Evolutionary conservation across 2,329 filamentous ascomycete genomes (phyloP), one percentile per base, ranked within the genome.

Genomic region (Aspergillus novofumigatus): DNA sequence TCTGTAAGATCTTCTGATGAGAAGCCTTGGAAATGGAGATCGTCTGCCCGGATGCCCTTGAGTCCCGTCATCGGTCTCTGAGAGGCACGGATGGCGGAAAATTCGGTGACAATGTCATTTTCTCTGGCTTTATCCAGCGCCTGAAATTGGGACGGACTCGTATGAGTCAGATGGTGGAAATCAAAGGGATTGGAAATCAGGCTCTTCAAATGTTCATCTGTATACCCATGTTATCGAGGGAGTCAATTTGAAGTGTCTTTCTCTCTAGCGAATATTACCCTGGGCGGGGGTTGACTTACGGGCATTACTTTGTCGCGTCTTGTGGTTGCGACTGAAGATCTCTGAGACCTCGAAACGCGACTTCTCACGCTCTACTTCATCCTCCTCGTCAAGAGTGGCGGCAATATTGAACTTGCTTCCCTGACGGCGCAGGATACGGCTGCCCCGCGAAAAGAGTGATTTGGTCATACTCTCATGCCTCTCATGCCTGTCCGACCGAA

Each of bases 101-200:
- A 83, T 60, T 82, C 80, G 6, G 77, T 78, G 28, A 78, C 78
- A 21, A 85, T 72, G 29, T 83, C 78, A 56, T 78, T 75, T 55
- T 81, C 77, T 53, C 79, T 77, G 11, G 80, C 75, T 35, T 77
- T 78, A 42, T 83, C 78, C 21, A 86, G 70, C 3, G 75, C 74
- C 32, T 80, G 77, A 55, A 85, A 78, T 55, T 86, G 80, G 25
- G 79, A 71, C 25, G 80, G 79, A 55, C 80, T 79, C 28, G 83
- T 84, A 65, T 87, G 84, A 38, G 83, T 83, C 53, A 87, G 70
- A 65, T 87, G 85, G 60, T 86, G 83, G 66, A 87, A 87, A 63
- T 85, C 82, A 69, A 85, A 87, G 1, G 85, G 85, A 56, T 80
- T 79, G 0, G 85, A 87, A 53, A 87, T 87, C 56, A 75, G 74